phyloP scores from a whole-genome alignment of 257 asterid species.

The Penstemon eatonii region DNA sequence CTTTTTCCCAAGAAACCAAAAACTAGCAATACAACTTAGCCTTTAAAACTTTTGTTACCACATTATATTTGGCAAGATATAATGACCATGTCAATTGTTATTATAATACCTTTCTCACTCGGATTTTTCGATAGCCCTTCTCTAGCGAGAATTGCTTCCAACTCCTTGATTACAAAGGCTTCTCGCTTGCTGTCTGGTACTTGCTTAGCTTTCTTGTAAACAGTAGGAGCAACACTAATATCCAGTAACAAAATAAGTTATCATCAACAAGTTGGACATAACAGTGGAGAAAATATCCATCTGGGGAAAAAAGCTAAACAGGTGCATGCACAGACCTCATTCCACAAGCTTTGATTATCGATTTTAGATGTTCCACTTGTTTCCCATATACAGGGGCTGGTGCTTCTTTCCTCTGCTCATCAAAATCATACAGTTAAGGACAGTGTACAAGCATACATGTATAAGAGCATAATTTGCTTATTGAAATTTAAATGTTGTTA shows the following conservation, averaged over 20 bases:
- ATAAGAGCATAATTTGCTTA: constrained; percentile 10
- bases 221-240: constrained; percentile 70
- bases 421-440: constrained; percentile 26
- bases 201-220: constrained; percentile 90
- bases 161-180: constrained; percentile 70
- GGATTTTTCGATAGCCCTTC: constrained; percentile 90
- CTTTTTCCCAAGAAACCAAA: constrained; percentile 5
- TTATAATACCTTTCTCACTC: constrained; percentile 74
- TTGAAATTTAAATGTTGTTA: constrained; percentile 13
- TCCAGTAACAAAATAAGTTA: constrained; percentile 26
- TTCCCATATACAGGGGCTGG: constrained; percentile 67
- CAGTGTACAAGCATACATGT: constrained; percentile 6
- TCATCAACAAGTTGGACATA: constrained; percentile 21
- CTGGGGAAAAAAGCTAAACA: constrained; percentile 10
- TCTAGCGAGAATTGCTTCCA: constrained; percentile 72
- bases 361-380: constrained; percentile 78
- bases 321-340: constrained; percentile 61
- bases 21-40: constrained; percentile 9
- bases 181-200: constrained; percentile 73
- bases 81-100: not conserved
- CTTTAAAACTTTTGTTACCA: not conserved
- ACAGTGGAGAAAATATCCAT: constrained; percentile 1
- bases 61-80: not conserved
- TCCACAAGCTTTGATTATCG: constrained; percentile 93
- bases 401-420: constrained; percentile 62